Conservation (phyloP, 2,329 filamentous ascomycete species). For the Cadophora sp. region DNA sequence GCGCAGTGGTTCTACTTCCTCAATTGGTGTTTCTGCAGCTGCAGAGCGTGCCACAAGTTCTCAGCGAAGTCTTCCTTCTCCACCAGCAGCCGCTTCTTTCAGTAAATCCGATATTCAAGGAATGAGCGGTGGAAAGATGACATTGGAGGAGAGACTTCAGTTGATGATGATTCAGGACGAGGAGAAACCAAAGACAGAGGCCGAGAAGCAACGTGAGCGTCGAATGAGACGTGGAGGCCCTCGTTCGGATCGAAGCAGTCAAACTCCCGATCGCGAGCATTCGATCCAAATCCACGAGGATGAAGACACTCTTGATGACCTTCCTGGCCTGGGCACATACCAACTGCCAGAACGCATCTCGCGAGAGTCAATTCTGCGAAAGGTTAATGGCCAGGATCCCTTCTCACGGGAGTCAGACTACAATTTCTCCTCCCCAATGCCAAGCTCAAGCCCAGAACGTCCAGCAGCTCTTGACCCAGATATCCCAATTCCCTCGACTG, state of each 20-base stretch:
- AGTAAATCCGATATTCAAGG: conserved; percentile 81
- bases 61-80: conserved; percentile 74
- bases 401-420: conserved; percentile 67
- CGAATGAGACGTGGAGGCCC: conserved; percentile 68
- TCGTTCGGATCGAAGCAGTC: conserved; percentile 51
- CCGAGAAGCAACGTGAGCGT: conserved; percentile 71
- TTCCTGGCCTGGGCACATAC: conserved; percentile 65
- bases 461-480: conserved; percentile 79
- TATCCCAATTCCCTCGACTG: conserved; percentile 86
- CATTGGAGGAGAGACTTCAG: conserved; percentile 83
- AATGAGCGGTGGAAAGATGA: conserved; percentile 78
- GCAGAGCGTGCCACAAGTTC: conserved; percentile 73
- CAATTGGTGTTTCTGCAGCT: conserved; percentile 70
- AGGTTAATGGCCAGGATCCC: conserved; percentile 70
- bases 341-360: conserved; percentile 81
- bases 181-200: conserved; percentile 61
- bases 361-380: conserved; percentile 89
- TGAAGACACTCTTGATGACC: conserved; percentile 65
- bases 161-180: conserved; percentile 87
- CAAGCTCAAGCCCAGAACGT: conserved; percentile 64
- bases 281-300: conserved; percentile 55
- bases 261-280: conserved; percentile 43
- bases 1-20: conserved; percentile 58
- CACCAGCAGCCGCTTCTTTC: conserved; percentile 69
- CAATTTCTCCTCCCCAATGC: conserved; percentile 67